Evolutionary conservation across 2,329 filamentous ascomycete species (phyloP).

Genomic region (Annulohypoxylon truncatum): DNA sequence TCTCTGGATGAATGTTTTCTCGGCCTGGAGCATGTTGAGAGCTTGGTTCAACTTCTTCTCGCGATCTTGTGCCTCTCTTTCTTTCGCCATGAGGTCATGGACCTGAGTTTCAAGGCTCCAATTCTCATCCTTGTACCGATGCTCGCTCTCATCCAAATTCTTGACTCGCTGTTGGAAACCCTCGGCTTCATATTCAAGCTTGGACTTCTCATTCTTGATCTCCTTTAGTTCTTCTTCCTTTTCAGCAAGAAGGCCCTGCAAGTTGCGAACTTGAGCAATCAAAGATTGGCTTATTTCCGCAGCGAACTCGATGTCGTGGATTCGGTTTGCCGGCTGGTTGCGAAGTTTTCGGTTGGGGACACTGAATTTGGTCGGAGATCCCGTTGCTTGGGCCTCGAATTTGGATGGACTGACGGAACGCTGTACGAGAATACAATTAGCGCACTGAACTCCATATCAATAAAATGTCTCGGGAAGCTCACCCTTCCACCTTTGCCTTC

Average conservation of each 20-base stretch:
- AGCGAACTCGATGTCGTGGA: constrained; percentile 98
- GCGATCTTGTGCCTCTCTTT: constrained; percentile 81
- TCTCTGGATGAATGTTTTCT: constrained; percentile 82
- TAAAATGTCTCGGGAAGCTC: constrained; percentile 47
- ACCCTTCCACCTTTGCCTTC: constrained; percentile 66
- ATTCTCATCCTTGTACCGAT: constrained; percentile 97
- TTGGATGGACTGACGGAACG: constrained; percentile 78
- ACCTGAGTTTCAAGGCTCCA: constrained; percentile 96
- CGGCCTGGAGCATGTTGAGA: constrained; percentile 75
- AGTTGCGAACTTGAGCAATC: constrained; percentile 90
- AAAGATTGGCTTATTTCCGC: constrained; percentile 96
- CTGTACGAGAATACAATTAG: constrained; percentile 54
- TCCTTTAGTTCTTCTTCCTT: constrained; percentile 87
- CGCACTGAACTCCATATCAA: constrained; percentile 21
- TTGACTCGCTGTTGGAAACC: constrained; percentile 83
- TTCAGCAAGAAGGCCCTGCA: constrained; percentile 86
- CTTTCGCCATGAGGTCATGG: constrained; percentile 80
- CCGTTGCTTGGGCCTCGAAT: constrained; percentile 85
- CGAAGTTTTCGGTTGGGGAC: constrained; percentile 89
- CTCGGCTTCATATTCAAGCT: constrained; percentile 85
- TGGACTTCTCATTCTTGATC: constrained; percentile 78
- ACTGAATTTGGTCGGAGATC: constrained; percentile 88
- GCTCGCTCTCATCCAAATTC: constrained; percentile 90
- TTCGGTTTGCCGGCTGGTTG: constrained; percentile 87
- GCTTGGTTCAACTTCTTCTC: constrained; percentile 84